phyloP scores from a whole-genome alignment of 192 early-diverging fungal genomes.

The Backusella australiensis region DNA sequence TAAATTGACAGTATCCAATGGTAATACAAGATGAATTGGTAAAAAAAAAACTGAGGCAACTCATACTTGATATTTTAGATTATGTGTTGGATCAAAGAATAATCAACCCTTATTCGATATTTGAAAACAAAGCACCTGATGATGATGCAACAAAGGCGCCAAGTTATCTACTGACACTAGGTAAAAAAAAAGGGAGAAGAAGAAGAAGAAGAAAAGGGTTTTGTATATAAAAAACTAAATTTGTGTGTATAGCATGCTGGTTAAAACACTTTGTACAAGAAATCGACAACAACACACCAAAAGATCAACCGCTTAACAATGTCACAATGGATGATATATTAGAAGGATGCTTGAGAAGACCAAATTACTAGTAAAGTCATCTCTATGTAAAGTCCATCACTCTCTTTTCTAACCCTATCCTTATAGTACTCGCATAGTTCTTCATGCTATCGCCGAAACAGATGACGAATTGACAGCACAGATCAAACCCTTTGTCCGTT shows the following conservation, averaged over 20 bases:
- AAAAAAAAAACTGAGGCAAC: too few species aligned
- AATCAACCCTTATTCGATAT: conserved; percentile 32
- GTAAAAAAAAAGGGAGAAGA: neutral
- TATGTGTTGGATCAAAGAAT: conserved; percentile 18
- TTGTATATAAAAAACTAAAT: too few species aligned
- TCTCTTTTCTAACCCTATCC: neutral
- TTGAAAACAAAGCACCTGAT: conserved; percentile 10
- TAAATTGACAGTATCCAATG: conserved; percentile 16
- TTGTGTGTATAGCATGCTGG: conserved; percentile 46
- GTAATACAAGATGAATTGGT: neutral
- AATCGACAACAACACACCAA: conserved; percentile 5
- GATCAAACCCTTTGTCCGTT: conserved; percentile 33
- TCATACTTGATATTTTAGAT: neutral
- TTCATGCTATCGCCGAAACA: conserved; percentile 17
- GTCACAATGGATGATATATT: conserved; percentile 51
- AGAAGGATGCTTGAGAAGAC: conserved; percentile 58
- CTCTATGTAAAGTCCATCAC: neutral
- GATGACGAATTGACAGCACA: conserved; percentile 17
- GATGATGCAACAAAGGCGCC: conserved; percentile 25
- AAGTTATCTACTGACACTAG: conserved; percentile 50
- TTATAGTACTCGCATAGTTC: conserved; percentile 33
- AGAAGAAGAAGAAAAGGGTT: neutral
- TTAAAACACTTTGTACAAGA: conserved; percentile 46
- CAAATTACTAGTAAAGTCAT: conserved; percentile 47
- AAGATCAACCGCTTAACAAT: conserved; percentile 12